Conservation (phyloP, 257 asterid genomes). For the Solanum chilense region DNA sequence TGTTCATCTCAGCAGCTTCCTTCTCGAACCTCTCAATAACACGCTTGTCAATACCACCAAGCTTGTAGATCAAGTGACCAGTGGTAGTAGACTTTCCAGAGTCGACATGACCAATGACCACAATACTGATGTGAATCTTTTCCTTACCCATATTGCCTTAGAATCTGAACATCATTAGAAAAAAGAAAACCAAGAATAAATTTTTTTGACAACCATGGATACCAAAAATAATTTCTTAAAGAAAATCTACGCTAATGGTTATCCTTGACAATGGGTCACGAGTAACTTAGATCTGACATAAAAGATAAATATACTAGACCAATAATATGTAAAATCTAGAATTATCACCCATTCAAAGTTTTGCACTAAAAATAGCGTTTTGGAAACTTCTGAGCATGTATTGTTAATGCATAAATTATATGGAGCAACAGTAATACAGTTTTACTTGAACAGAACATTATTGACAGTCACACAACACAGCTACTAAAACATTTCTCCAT, state of each 20-base stretch:
- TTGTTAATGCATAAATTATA: not conserved
- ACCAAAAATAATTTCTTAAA: not conserved
- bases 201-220: not conserved
- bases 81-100: constrained; percentile 41
- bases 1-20: constrained; percentile 87
- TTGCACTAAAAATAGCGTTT: not conserved
- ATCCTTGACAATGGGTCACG: not conserved
- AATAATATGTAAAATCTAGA: not conserved
- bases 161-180: not conserved
- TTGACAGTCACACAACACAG: not conserved
- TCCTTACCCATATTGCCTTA: constrained; percentile 20
- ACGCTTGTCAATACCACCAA: constrained; percentile 85
- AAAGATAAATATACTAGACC: not conserved
- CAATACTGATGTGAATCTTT: constrained; percentile 36
- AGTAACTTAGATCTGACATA: not conserved
- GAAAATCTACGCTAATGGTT: not conserved
- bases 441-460: too few species aligned
- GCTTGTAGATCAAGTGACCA: constrained; percentile 63
- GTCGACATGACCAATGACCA: constrained; percentile 46
- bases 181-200: not conserved
- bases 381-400: not conserved
- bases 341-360: not conserved
- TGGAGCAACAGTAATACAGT: not conserved
- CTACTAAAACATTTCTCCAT: not conserved
- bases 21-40: constrained; percentile 81